Conservation (phyloP, 2,329 filamentous ascomycete genomes). For the Daldinia sp. region DNA sequence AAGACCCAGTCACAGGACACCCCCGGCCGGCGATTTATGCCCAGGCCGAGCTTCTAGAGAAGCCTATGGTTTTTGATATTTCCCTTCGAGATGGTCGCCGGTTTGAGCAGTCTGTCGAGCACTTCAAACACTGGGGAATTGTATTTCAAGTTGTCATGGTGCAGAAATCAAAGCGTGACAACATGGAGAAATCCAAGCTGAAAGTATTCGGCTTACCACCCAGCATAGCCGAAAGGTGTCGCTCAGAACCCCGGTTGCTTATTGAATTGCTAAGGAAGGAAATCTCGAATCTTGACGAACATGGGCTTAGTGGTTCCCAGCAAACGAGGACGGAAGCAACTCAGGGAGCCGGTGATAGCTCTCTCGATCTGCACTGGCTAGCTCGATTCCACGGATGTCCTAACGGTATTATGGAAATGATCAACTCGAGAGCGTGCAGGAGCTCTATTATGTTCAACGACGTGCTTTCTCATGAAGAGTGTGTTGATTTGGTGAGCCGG, state of each 20-base stretch:
- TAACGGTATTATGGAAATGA: conserved; percentile 77
- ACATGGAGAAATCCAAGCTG: conserved; percentile 51
- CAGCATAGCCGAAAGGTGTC: conserved; percentile 81
- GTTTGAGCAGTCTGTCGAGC: conserved; percentile 63
- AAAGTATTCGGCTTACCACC: conserved; percentile 73
- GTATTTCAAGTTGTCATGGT: conserved; percentile 63
- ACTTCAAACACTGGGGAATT: conserved; percentile 83
- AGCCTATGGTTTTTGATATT: conserved; percentile 74
- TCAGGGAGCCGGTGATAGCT: conserved; percentile 15
- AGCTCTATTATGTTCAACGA: conserved; percentile 93
- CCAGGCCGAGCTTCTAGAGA: conserved; percentile 57
- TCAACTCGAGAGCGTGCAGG: conserved; percentile 81
- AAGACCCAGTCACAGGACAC: not conserved
- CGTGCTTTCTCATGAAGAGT: conserved; percentile 67
- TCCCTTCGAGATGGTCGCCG: conserved; percentile 69
- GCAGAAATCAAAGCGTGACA: conserved; percentile 13
- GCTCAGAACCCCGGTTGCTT: conserved; percentile 75
- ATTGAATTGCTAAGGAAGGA: conserved; percentile 81
- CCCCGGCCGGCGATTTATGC: conserved; percentile 38
- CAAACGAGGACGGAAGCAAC: not conserved
- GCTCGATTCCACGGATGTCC: conserved; percentile 77
- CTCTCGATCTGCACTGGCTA: conserved; percentile 63
- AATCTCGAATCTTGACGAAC: conserved; percentile 73
- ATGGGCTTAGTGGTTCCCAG: conserved; percentile 40
- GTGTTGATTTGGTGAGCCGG: conserved; percentile 65